Base-by-base conservation (phyloP, 202 grass and related monocot species). In the Hordeum pubiflorum region DNA sequence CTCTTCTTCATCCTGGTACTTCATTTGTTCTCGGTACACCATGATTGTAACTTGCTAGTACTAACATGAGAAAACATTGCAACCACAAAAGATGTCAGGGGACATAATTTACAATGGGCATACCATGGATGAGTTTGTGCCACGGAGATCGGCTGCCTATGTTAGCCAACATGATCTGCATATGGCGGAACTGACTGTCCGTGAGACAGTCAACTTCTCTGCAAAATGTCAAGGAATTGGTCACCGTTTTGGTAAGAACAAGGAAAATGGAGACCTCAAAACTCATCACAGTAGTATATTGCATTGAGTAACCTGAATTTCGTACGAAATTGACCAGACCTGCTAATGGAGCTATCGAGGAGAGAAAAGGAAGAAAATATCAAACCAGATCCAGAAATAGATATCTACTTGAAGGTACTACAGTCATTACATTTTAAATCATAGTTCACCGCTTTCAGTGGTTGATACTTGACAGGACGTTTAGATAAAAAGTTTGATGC, bases 221-320 rank as follows among this genome's bases (percentile, higher is more conserved):
- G 91, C 91, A 50, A 91, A 82, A 81, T 94, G 89, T 63, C 89
- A 91, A 72, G 91, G 91, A 82, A 88, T 85, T 67, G 92, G 88
- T 56, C 65, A 85, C 31, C 85, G 91, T 0, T 86, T 82, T 12
- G 88, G 91, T 93, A 90, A 81, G 78, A 70, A 58, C 52, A 7
- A 27, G 13, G 41, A 66, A 67, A n/a, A 65, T 4, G 12, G 10
- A 54, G 27, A 20, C 37, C 11, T 11, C 3, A 26, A 41, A 75
- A 82, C 9, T 86, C 29, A 10, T 54, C 0, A 41, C 5, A 23
- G 18, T 29, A 27, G 8, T 2, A 65, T 27, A 39, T 83, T 12
- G 23, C 40, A 17, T 65, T 65, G 34, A 50, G 31, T 85, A 65
- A 69, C 75, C 72, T 75, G 68, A 20, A 43, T 74, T 81, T 55